These are phyloP conservation scores for Stenocarpella maydis DNA, from an alignment of 2,329 filamentous ascomycete species.

Conservation along the genomic window DNA sequence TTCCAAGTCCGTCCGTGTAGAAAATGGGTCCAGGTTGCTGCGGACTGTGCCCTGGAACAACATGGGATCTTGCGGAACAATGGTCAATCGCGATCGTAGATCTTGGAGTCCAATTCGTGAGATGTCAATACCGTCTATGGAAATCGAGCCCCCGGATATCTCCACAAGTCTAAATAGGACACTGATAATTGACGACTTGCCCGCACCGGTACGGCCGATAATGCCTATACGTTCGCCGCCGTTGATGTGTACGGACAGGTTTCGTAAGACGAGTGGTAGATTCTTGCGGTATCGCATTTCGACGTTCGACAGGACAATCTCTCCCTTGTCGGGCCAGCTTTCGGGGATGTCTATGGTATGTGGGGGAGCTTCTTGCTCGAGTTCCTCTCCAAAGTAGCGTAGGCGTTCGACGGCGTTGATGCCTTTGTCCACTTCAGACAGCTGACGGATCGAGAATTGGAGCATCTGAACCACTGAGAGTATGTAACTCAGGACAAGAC, in stretches of 20 bases:
- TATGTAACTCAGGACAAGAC: slow-evolving; percentile 91
- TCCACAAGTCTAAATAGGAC: slow-evolving; percentile 68
- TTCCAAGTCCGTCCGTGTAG: slow-evolving; percentile 78
- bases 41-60: slow-evolving; percentile 77
- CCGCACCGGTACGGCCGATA: slow-evolving; percentile 71
- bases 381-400: slow-evolving; percentile 84
- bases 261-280: slow-evolving; percentile 76
- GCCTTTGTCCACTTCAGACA: slow-evolving; percentile 95
- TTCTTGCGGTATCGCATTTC: slow-evolving; percentile 80
- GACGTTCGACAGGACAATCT: slow-evolving; percentile 78
- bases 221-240: slow-evolving; percentile 82
- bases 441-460: slow-evolving; percentile 91
- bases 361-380: slow-evolving; percentile 89
- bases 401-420: slow-evolving; percentile 97
- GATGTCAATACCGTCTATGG: slow-evolving; percentile 60
- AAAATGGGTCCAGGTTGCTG: slow-evolving; percentile 81
- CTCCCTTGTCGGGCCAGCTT: slow-evolving; percentile 86
- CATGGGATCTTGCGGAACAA: slow-evolving; percentile 74
- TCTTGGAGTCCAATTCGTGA: slow-evolving; percentile 66
- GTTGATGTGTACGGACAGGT: slow-evolving; percentile 74
- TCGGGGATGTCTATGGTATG: slow-evolving; percentile 76
- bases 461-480: slow-evolving; percentile 93
- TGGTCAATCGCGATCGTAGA: slow-evolving; percentile 67
- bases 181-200: slow-evolving; percentile 72
- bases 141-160: slow-evolving; percentile 51